These are phyloP conservation scores for Aspergillus homomorphus DNA, from an alignment of 495 filamentous ascomycete genomes.

Conservation along the genomic window DNA sequence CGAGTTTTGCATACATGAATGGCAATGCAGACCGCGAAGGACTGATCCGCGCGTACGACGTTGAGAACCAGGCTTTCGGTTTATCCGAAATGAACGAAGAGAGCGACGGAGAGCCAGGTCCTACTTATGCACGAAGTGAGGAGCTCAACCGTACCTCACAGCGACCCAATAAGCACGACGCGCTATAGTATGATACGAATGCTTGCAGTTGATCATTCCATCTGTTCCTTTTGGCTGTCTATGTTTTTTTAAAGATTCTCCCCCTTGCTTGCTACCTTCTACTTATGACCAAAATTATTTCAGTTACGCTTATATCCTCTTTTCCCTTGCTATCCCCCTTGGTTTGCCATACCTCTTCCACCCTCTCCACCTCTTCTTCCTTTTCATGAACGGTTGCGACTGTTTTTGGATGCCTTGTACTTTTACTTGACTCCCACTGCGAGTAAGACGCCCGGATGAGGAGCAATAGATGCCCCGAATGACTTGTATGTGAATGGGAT, in stretches of 20 bases:
- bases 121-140: slow-evolving; percentile 34
- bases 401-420: slow-evolving; percentile 27
- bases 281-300: slow-evolving; percentile 26
- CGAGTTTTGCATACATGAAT: slow-evolving; percentile 53
- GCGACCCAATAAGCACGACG: slow-evolving; percentile 39
- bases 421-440: slow-evolving; percentile 30
- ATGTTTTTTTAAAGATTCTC: background rate
- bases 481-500: slow-evolving; percentile 38
- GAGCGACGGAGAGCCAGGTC: slow-evolving; percentile 56
- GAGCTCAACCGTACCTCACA: slow-evolving; percentile 27
- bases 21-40: slow-evolving; percentile 65
- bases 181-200: slow-evolving; percentile 35
- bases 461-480: slow-evolving; percentile 36
- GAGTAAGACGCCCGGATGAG: slow-evolving; percentile 30
- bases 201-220: slow-evolving; percentile 1
- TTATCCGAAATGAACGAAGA: slow-evolving; percentile 69
- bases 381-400: slow-evolving; percentile 5
- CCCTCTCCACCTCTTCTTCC: slow-evolving; percentile 13
- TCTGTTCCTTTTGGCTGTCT: background rate
- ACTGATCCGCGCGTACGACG: slow-evolving; percentile 79
- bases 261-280: slow-evolving; percentile 4
- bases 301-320: slow-evolving; percentile 16
- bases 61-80: slow-evolving; percentile 66
- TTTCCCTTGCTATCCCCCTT: slow-evolving; percentile 8
- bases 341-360: background rate